These are phyloP conservation scores for Juncus effusus DNA, from an alignment of 176 grass and related monocot species.

Conservation along the genomic window DNA sequence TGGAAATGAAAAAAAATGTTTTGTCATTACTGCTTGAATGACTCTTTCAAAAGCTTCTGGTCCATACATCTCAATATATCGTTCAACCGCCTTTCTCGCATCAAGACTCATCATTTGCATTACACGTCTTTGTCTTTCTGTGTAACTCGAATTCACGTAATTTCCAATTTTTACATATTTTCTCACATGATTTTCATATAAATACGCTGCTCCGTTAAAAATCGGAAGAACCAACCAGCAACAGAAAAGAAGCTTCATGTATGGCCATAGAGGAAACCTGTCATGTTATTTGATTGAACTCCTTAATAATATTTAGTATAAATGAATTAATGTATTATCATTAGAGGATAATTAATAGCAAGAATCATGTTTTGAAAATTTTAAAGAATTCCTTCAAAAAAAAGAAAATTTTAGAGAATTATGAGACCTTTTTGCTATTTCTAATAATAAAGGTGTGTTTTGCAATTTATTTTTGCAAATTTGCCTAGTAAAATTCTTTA, in stretches of 20 bases:
- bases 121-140: constrained; percentile 58
- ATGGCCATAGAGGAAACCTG: constrained; percentile 87
- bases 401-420: not conserved
- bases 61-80: constrained; percentile 67
- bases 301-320: too few species aligned
- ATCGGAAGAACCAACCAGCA: constrained; percentile 93
- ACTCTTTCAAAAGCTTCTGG: constrained; percentile 70
- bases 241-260: constrained; percentile 90
- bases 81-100: constrained; percentile 70
- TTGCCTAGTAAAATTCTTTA: not conserved
- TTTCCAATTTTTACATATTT: constrained; percentile 79
- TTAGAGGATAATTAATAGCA: not conserved
- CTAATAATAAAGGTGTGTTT: not conserved
- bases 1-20: not conserved
- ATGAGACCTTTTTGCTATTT: not conserved
- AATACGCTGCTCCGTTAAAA: constrained; percentile 95
- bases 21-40: constrained; percentile 53
- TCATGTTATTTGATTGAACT: not conserved
- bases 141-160: constrained; percentile 59
- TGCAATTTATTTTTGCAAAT: not conserved
- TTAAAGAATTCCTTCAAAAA: not conserved
- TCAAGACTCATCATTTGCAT: constrained; percentile 95
- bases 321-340: too few species aligned
- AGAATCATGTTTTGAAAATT: not conserved
- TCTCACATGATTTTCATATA: constrained; percentile 71